Conservation (phyloP, 345 rosid species). For the Carallia brachiata region DNA sequence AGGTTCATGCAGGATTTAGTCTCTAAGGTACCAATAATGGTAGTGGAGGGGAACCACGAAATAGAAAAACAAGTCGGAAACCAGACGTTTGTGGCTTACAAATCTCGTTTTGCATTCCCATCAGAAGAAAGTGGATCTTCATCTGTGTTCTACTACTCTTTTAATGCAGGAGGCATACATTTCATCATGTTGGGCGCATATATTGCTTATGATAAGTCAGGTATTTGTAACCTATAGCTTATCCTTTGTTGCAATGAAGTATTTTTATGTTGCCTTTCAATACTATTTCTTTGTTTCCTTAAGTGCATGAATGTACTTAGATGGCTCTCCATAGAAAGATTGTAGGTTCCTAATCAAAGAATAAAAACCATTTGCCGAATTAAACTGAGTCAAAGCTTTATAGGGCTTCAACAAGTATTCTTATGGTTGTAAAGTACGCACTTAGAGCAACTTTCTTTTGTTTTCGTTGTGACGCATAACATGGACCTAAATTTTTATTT, state of each 20-base stretch:
- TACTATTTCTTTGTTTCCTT: neutral
- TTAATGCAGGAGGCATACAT: conserved; percentile 93
- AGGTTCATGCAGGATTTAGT: conserved; percentile 81
- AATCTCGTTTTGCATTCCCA: conserved; percentile 88
- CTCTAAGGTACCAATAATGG: conserved; percentile 77
- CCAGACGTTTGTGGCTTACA: conserved; percentile 69
- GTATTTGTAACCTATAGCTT: conserved; percentile 27
- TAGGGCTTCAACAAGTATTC: no score
- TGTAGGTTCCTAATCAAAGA: neutral
- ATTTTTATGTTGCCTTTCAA: neutral
- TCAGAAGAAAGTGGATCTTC: conserved; percentile 65
- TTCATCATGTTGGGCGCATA: conserved; percentile 88
- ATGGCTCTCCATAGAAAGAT: neutral
- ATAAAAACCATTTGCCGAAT: neutral
- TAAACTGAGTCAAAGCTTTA: neutral
- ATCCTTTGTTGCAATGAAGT: neutral
- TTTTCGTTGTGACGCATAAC: no score
- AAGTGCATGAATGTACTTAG: neutral
- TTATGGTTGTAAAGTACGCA: no score
- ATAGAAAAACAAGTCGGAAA: conserved; percentile 68
- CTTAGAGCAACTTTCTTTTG: no score
- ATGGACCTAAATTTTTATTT: no score
- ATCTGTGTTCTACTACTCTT: conserved; percentile 77
- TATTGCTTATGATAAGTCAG: conserved; percentile 54
- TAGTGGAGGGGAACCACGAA: conserved; percentile 89